These are phyloP conservation scores for Cornus controversa DNA, from an alignment of 148 eudicot genomes.

Conservation along the genomic window DNA sequence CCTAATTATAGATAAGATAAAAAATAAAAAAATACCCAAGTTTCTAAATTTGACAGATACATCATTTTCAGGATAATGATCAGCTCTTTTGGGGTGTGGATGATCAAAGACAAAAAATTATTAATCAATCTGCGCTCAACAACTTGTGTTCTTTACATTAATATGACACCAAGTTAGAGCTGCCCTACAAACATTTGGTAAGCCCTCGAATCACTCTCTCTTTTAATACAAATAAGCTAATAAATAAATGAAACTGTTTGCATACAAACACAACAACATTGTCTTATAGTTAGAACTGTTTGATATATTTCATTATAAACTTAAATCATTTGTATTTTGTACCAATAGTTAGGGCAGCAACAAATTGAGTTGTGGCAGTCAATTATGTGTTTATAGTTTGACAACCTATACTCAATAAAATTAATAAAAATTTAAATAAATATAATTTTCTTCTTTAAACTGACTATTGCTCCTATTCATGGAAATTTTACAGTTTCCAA, in stretches of 20 bases:
- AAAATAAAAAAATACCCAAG: neutral
- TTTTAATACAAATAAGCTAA: too few relatives aligned
- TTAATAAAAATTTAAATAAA: too few relatives aligned
- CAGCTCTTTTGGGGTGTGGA: conserved; percentile 33
- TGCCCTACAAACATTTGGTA: conserved; percentile 27
- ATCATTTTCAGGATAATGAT: conserved; percentile 32
- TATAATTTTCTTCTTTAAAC: neutral
- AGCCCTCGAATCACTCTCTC: conserved; percentile 18
- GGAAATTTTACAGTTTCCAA: conserved; percentile 6
- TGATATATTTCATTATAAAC: too few relatives aligned
- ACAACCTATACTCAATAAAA: too few relatives aligned
- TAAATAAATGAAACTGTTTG: neutral
- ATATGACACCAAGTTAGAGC: conserved; percentile 5
- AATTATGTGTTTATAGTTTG: neutral
- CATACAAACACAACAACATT: neutral
- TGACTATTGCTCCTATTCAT: conserved; percentile 1
- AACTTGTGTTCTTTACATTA: conserved; percentile 33
- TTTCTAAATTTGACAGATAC: neutral
- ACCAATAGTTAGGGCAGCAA: too few relatives aligned
- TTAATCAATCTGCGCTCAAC: conserved; percentile 28
- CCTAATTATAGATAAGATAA: too few relatives aligned
- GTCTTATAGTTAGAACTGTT: too few relatives aligned
- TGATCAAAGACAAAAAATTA: conserved; percentile 34
- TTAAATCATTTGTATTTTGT: neutral
- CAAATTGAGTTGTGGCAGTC: neutral